Conservation (phyloP, 2,329 filamentous ascomycete genomes). For the Bipolaris gigantea region DNA sequence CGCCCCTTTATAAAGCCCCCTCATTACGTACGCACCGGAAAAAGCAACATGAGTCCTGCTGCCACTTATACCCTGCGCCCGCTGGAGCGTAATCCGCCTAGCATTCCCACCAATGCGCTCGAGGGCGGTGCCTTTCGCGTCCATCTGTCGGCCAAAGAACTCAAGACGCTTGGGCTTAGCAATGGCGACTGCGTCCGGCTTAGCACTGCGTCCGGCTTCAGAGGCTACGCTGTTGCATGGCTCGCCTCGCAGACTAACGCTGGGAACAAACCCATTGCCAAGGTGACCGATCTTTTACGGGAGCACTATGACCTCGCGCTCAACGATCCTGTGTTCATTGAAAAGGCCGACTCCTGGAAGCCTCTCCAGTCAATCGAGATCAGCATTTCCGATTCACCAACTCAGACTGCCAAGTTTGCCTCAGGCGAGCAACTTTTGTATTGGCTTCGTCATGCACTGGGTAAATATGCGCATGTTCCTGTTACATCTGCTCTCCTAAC, state of each 20-base stretch:
- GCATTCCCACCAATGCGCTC: slow-evolving; percentile 50
- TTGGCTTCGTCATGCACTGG: slow-evolving; percentile 37
- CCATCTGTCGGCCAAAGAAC: slow-evolving; percentile 58
- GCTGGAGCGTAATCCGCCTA: slow-evolving; percentile 51
- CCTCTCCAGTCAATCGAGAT: slow-evolving; percentile 37
- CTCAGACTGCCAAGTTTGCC: slow-evolving; percentile 23
- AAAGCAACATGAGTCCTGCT: slow-evolving; percentile 23
- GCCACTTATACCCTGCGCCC: slow-evolving; percentile 57
- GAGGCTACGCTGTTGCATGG: slow-evolving; percentile 66
- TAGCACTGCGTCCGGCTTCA: slow-evolving; percentile 46
- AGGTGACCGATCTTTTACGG: slow-evolving; percentile 72
- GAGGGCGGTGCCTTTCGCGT: slow-evolving; percentile 64
- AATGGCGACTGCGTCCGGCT: slow-evolving; percentile 63
- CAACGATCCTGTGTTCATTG: slow-evolving; percentile 57
- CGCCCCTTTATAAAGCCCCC: neutral
- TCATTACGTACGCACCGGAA: neutral
- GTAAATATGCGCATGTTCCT: slow-evolving; percentile 22
- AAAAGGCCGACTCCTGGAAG: slow-evolving; percentile 47
- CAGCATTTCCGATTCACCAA: slow-evolving; percentile 22
- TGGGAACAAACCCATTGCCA: slow-evolving; percentile 50
- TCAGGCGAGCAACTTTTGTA: slow-evolving; percentile 34
- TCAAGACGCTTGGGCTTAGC: slow-evolving; percentile 58
- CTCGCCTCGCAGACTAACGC: slow-evolving; percentile 52
- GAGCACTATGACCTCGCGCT: slow-evolving; percentile 73
- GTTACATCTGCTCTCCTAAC: slow-evolving; percentile 10